Conservation (phyloP, 78 protist species). For the Dictyostelium brefeldianum region DNA sequence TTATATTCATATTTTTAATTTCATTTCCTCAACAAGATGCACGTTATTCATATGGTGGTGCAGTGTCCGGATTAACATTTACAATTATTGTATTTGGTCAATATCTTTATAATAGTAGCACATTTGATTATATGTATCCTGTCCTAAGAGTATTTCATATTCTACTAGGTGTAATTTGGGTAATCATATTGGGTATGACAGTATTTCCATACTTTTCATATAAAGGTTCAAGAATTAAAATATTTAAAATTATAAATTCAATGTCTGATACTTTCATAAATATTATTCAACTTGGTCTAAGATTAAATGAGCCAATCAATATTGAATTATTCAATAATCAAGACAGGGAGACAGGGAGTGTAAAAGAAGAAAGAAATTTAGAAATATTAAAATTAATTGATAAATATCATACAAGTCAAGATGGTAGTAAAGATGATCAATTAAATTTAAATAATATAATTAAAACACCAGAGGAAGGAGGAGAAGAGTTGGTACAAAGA, state of each 20-base stretch:
- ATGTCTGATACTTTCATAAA: slow-evolving; percentile 32
- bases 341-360: too few relatives aligned
- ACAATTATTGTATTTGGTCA: slow-evolving; percentile 28
- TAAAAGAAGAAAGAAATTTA: neutral
- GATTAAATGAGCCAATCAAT: neutral
- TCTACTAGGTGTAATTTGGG: slow-evolving; percentile 44
- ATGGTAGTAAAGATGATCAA: neutral
- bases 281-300: slow-evolving; percentile 13
- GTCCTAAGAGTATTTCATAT: slow-evolving; percentile 35
- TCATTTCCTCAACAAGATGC: slow-evolving; percentile 67
- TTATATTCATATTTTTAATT: neutral
- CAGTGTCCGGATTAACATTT: slow-evolving; percentile 50
- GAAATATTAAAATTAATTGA: neutral
- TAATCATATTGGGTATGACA: neutral
- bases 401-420: too few relatives aligned
- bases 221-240: slow-evolving; percentile 24
- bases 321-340: neutral
- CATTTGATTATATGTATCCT: slow-evolving; percentile 27
- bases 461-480: neutral
- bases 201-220: slow-evolving; percentile 50
- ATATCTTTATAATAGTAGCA: neutral
- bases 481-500: neutral
- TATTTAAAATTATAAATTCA: neutral
- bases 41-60: slow-evolving; percentile 41
- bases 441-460: neutral